Conservation (phyloP, 2,329 filamentous ascomycete genomes). For the Phoma sp. region DNA sequence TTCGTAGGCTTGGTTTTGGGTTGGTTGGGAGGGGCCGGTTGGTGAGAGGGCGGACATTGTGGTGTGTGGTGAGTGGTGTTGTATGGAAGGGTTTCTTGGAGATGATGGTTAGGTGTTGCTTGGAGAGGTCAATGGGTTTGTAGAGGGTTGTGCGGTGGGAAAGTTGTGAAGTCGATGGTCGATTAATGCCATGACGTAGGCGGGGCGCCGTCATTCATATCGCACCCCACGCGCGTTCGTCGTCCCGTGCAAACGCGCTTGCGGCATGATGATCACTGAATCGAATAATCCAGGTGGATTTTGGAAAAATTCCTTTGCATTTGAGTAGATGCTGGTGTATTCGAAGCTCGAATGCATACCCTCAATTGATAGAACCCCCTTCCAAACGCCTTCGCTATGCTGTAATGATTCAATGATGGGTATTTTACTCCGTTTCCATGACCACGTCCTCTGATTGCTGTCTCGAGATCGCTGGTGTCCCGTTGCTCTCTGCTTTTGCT, state of each 20-base stretch:
- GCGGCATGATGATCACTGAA: slow-evolving; percentile 14
- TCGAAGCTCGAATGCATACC: not conserved
- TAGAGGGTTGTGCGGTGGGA: slow-evolving; percentile 4
- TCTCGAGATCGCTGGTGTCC: slow-evolving; percentile 25
- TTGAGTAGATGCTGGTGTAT: slow-evolving; percentile 12
- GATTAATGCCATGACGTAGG: slow-evolving; percentile 38
- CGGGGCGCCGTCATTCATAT: slow-evolving; percentile 37
- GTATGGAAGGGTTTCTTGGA: not conserved
- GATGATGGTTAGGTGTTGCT: not conserved
- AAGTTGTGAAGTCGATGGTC: slow-evolving; percentile 4
- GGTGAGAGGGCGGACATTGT: slow-evolving; percentile 52
- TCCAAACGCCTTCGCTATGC: slow-evolving; percentile 49
- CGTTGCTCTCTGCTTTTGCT: slow-evolving; percentile 30
- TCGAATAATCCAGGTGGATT: slow-evolving; percentile 15
- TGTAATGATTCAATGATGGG: slow-evolving; percentile 15
- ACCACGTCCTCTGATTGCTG: slow-evolving; percentile 32
- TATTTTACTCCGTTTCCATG: slow-evolving; percentile 36
- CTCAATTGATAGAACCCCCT: not conserved
- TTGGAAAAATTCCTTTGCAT: not conserved
- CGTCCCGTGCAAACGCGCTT: slow-evolving; percentile 16
- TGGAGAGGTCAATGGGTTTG: not conserved
- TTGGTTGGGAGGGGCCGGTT: slow-evolving; percentile 54
- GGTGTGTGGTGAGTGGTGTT: too few relatives aligned
- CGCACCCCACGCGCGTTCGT: slow-evolving; percentile 23
- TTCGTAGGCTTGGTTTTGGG: slow-evolving; percentile 54